A percentile compares a stretch with the other conserved stretches of the same genome.
Conservation (phyloP, 108 stramenopile genomes). For the Nitzschia sp. region DNA sequence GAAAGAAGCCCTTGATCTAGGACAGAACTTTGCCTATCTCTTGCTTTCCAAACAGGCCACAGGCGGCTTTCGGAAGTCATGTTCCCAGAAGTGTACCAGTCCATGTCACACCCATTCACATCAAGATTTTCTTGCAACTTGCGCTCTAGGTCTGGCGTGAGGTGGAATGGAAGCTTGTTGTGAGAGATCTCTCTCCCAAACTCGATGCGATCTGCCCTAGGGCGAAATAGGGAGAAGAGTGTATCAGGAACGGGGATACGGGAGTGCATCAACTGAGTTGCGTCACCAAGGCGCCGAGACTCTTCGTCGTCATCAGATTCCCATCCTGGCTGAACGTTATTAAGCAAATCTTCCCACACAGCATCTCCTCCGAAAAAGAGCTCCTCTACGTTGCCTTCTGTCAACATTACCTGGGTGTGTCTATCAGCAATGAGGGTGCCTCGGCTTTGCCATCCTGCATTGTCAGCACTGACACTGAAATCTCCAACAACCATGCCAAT, state of each 20-base stretch:
- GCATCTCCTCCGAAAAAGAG: constrained; percentile 27
- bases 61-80: constrained; percentile 12
- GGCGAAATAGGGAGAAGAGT: neutral
- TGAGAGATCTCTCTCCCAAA: neutral
- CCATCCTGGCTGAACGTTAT: constrained; percentile 38
- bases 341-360: constrained; percentile 40
- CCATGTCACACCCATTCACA: constrained; percentile 18
- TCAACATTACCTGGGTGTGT: constrained; percentile 34
- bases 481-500: constrained; percentile 41
- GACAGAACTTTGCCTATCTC: neutral
- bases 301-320: constrained; percentile 24
- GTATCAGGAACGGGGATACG: neutral
- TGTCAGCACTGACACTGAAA: constrained; percentile 36
- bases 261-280: neutral
- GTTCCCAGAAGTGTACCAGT: constrained; percentile 15
- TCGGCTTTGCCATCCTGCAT: constrained; percentile 41
- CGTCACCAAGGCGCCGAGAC: neutral
- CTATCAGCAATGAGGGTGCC: constrained; percentile 50
- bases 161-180: constrained; percentile 1
- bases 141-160: constrained; percentile 10
- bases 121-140: constrained; percentile 9
- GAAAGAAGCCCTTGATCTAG: constrained; percentile 18
- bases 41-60: constrained; percentile 38
- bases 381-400: constrained; percentile 8
- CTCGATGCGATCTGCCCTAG: neutral